Percentiles rank a stretch among this genome's conserved stretches.
Evolutionary conservation across 2,329 filamentous ascomycete species (phyloP).

Genomic region (Exserohilum turcica): DNA sequence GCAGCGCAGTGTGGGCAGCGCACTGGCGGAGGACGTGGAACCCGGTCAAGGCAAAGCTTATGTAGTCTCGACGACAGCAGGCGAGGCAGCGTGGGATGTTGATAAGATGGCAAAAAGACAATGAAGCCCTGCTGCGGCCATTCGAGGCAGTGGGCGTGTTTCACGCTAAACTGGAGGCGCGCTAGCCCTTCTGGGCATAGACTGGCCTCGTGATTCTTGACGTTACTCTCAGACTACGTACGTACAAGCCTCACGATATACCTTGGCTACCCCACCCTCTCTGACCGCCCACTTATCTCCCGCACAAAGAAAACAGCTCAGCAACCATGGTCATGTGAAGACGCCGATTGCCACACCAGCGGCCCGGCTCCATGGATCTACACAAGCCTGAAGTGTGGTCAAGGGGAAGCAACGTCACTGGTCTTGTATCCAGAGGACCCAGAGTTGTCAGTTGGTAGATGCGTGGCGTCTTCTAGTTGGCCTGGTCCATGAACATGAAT

Average conservation of each 20-base stretch:
- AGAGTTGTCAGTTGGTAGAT: too few species aligned
- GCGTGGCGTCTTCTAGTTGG: too few species aligned
- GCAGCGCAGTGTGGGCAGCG: neutral
- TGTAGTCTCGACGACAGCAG: constrained; percentile 4
- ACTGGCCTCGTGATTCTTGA: neutral
- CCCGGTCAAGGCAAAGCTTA: neutral
- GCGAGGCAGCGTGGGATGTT: constrained; percentile 2
- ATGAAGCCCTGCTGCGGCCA: constrained; percentile 3
- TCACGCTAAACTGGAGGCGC: constrained; percentile 9
- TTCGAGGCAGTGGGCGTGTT: constrained; percentile 8
- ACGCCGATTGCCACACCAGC: too few species aligned
- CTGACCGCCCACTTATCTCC: neutral
- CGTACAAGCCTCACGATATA: neutral
- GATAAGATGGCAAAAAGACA: constrained; percentile 20
- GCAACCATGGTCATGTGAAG: neutral
- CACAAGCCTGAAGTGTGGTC: too few species aligned
- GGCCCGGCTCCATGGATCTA: too few species aligned
- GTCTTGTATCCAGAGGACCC: too few species aligned
- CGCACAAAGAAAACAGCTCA: neutral
- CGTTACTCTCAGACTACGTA: constrained; percentile 6
- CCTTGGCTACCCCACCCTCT: too few species aligned
- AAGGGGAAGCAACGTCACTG: too few species aligned
- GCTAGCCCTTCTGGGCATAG: constrained; percentile 19
- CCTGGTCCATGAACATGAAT: too few species aligned
- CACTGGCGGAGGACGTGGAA: neutral